Conservation (phyloP, 441 rosid genomes). For the Pelargonium myrrhifolium region DNA sequence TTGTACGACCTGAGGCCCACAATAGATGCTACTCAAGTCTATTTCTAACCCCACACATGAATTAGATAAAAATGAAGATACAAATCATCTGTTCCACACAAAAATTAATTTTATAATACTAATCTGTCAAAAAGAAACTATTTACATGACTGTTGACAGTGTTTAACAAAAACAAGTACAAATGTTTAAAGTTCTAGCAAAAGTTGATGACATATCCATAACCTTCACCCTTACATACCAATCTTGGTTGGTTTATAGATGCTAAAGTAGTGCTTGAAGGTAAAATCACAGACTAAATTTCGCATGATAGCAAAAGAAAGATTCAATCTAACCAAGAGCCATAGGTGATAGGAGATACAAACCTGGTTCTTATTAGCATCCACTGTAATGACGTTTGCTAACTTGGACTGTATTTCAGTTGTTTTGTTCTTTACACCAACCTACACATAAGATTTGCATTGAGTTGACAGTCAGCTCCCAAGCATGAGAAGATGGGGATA, state of each 20-base stretch:
- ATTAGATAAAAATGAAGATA: too few relatives aligned
- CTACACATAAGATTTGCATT: conserved; percentile 30
- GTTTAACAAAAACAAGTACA: too few relatives aligned
- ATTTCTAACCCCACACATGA: too few relatives aligned
- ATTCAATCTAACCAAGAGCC: not conserved
- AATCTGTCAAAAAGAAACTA: too few relatives aligned
- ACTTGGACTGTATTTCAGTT: conserved; percentile 75
- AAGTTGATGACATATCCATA: not conserved
- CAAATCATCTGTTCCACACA: too few relatives aligned
- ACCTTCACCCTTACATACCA: not conserved
- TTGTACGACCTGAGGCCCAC: too few relatives aligned
- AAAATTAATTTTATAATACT: too few relatives aligned
- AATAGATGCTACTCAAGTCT: too few relatives aligned
- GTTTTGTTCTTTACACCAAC: conserved; percentile 93
- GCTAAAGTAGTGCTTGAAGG: not conserved
- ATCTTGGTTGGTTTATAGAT: not conserved
- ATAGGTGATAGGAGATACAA: conserved; percentile 15
- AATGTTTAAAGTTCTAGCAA: too few relatives aligned
- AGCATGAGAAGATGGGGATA: not conserved
- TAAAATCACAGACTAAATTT: too few relatives aligned
- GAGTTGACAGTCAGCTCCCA: conserved; percentile 11
- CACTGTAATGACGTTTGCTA: conserved; percentile 57
- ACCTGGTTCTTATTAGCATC: conserved; percentile 92
- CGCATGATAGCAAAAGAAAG: not conserved
- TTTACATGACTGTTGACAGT: too few relatives aligned